Percentiles rank a stretch among this genome's conserved stretches.
Evolutionary conservation across 1,284 basidiomycete genomes (phyloP).

Genomic region (Cryptococcus deneoformans): DNA sequence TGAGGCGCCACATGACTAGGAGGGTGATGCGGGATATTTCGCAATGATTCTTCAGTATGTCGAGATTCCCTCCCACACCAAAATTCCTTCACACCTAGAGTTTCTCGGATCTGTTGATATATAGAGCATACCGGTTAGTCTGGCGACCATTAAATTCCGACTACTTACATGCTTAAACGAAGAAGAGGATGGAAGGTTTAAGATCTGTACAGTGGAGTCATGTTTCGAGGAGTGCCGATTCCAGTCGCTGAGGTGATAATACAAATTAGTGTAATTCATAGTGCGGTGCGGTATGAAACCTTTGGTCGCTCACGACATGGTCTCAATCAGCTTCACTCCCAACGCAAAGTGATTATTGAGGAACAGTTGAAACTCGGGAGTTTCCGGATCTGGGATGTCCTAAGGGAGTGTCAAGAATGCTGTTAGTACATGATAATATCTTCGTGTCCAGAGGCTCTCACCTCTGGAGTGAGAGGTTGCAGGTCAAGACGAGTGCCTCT

Average conservation of each 20-base stretch:
- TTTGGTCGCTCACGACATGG: constrained; percentile 29
- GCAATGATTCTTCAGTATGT: constrained; percentile 15
- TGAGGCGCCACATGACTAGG: not conserved
- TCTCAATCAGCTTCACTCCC: constrained; percentile 22
- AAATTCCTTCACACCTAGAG: constrained; percentile 30
- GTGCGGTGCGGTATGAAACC: too few relatives aligned
- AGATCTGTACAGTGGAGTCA: constrained; percentile 26
- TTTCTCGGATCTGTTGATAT: constrained; percentile 23
- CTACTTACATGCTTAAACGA: constrained; percentile 13
- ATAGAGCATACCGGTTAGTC: not conserved
- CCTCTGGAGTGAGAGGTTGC: constrained; percentile 12
- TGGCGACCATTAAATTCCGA: not conserved
- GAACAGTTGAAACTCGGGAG: constrained; percentile 27
- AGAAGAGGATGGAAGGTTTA: constrained; percentile 21
- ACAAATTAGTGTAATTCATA: too few relatives aligned
- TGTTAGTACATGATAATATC: not conserved
- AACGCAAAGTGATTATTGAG: constrained; percentile 29
- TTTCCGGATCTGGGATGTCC: constrained; percentile 28
- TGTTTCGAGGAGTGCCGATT: constrained; percentile 22
- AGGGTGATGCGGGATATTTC: not conserved
- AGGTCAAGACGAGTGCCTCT: constrained; percentile 13
- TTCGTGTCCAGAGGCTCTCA: not conserved
- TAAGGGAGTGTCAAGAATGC: constrained; percentile 1
- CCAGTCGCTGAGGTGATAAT: constrained; percentile 26
- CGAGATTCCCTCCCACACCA: constrained; percentile 35